Base-by-base conservation (phyloP, 192 early-diverging fungal genomes). In the Bifiguratus adelaidae region DNA sequence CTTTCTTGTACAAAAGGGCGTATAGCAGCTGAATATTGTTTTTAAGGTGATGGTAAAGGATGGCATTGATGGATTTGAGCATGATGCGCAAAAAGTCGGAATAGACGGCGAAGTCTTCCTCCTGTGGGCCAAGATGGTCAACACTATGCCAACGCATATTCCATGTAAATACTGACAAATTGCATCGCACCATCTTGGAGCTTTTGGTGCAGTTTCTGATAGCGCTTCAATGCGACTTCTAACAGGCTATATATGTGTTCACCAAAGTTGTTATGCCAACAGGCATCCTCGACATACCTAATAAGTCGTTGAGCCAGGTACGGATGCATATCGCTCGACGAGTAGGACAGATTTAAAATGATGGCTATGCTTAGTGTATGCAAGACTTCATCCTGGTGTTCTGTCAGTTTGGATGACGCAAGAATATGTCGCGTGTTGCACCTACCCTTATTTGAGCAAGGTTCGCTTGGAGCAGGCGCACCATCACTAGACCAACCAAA, bases 21-120 rank as follows among this genome's bases (percentile, higher is more conserved):
- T 88, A 86, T 1, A 86, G 63, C 15, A 88, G 64, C 45, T 86
- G 76, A 8, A 72, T 67, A 38, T 88, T 88, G 21, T 72, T 58
- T 33, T 77, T 73, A 7, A 88, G 51, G 5, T 70, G 66, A 47
- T 76, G 70, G 2, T 69, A 63, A 30, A 88, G 34, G 1, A 80
- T 64, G 6, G 81, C 70, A 58, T 88, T 84, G 41, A 84, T 75
- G 43, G 86, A 74, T 55, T 88, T 83, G 16, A 88, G 66, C 2
- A 88, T 58, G 1, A 84, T 50, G 6, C 66, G 55, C 18, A 86
- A 60, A 36, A 88, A 60, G 43, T 88, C 85, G 9, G 67, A 61
- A 48, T 83, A 88, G 11, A 88, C 71, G 9, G 52, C 38, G 5
- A 74, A 42, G 45, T 83, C 83, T 6, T 50, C 45, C 13, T 56